These are phyloP conservation scores for Suillus fuscotomentosus DNA, from an alignment of 768 basidiomycete genomes.

Conservation along the genomic window DNA sequence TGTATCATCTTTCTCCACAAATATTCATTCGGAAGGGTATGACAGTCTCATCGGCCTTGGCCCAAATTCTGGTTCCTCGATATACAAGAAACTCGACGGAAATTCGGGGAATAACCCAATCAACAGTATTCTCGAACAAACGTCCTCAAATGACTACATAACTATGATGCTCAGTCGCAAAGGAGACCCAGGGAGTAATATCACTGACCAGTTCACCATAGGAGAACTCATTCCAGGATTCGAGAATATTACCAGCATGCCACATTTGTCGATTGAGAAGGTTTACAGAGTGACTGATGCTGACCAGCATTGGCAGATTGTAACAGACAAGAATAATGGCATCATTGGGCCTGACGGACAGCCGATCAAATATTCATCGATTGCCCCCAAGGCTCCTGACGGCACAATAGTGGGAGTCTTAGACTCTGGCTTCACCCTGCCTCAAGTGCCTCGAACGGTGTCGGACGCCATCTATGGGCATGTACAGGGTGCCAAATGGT, in stretches of 20 bases:
- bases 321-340: constrained; percentile 62
- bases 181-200: constrained; percentile 45
- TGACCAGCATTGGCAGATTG: constrained; percentile 81
- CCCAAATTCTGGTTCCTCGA: constrained; percentile 68
- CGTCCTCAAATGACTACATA: constrained; percentile 58
- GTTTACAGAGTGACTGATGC: constrained; percentile 58
- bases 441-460: constrained; percentile 72
- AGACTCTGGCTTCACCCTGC: constrained; percentile 70
- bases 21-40: constrained; percentile 61
- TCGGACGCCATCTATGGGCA: constrained; percentile 81
- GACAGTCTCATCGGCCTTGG: constrained; percentile 77
- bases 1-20: constrained; percentile 59
- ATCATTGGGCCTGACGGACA: constrained; percentile 78
- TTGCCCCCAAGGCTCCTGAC: constrained; percentile 64
- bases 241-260: constrained; percentile 58
- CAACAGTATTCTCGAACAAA: constrained; percentile 62
- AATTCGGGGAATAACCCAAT: constrained; percentile 56
- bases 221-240: constrained; percentile 62
- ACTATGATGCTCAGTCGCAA: constrained; percentile 65
- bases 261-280: constrained; percentile 63
- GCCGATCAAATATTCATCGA: constrained; percentile 56
- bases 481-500: constrained; percentile 70
- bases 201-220: constrained; percentile 67
- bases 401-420: constrained; percentile 70
- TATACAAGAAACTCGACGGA: constrained; percentile 53